Conservation (phyloP, 352 stramenopile species). For the Plasmopara halstedii region DNA sequence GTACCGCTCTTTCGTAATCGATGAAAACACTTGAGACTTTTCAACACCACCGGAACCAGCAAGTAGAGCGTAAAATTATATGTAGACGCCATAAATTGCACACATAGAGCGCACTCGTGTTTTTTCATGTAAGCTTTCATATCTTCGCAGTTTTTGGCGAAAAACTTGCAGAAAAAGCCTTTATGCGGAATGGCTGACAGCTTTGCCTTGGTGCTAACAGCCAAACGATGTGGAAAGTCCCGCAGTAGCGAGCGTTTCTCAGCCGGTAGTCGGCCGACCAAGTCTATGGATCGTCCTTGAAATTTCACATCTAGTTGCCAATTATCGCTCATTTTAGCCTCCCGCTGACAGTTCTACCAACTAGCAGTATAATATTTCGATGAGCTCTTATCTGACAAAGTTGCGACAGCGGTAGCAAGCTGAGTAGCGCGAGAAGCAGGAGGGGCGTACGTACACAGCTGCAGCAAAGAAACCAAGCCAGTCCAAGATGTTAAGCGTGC, state of each 20-base stretch:
- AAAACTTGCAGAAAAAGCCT: conserved; percentile 87
- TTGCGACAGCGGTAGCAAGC: not conserved
- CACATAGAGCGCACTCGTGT: conserved; percentile 75
- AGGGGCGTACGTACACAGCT: not conserved
- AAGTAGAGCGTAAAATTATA: conserved; percentile 85
- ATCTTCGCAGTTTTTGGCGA: conserved; percentile 75
- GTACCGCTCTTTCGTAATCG: conserved; percentile 70
- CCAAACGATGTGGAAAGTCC: conserved; percentile 72
- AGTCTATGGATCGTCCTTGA: conserved; percentile 55
- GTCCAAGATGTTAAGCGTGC: conserved; percentile 2
- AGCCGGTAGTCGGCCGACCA: conserved; percentile 66
- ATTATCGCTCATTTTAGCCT: conserved; percentile 48
- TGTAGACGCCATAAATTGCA: conserved; percentile 70
- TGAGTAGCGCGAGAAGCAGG: not conserved
- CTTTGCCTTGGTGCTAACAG: conserved; percentile 71
- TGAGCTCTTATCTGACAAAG: not conserved
- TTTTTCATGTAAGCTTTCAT: conserved; percentile 87
- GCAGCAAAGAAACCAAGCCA: not conserved
- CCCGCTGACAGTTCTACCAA: not conserved
- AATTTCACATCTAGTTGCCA: conserved; percentile 85
- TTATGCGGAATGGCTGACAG: conserved; percentile 73
- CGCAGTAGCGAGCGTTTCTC: conserved; percentile 73
- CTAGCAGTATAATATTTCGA: not conserved
- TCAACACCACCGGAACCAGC: conserved; percentile 54
- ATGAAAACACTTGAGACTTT: conserved; percentile 70